Conservation (phyloP, 768 basidiomycete genomes). For the Tricholoma sp. region DNA sequence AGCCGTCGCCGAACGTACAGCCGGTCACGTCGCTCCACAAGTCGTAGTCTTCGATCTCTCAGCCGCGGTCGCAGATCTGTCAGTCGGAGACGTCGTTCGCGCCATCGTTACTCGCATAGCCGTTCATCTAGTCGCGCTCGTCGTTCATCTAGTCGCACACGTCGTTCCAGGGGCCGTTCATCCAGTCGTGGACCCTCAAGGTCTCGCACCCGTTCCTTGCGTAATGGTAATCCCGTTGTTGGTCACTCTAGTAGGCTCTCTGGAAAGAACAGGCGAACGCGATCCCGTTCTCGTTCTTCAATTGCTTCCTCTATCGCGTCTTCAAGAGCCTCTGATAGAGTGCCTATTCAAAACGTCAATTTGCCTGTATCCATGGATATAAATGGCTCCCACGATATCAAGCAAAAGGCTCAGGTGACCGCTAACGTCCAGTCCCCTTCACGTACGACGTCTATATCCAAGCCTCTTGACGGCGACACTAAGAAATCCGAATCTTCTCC, state of each 20-base stretch:
- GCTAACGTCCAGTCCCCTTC: neutral
- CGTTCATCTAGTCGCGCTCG: constrained; percentile 9
- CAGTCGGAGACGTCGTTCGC: constrained; percentile 2
- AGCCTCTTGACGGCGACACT: neutral
- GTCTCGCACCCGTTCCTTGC: neutral
- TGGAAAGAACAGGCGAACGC: constrained; percentile 32
- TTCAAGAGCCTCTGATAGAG: constrained; percentile 30
- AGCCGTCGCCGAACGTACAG: constrained; percentile 12
- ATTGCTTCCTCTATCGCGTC: constrained; percentile 44
- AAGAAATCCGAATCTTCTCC: neutral
- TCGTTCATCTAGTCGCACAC: constrained; percentile 8
- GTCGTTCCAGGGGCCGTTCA: constrained; percentile 6
- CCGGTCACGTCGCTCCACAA: constrained; percentile 10
- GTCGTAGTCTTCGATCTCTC: constrained; percentile 11
- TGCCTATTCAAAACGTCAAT: constrained; percentile 5
- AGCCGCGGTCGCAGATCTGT: constrained; percentile 11
- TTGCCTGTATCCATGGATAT: neutral
- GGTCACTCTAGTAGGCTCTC: constrained; percentile 7
- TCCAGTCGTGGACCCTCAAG: neutral
- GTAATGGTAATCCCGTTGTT: neutral
- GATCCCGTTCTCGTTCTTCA: constrained; percentile 52
- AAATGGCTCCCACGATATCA: neutral
- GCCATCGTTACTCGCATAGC: neutral
- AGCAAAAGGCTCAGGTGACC: neutral
- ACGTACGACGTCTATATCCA: neutral